Evolutionary conservation across 1,284 basidiomycete genomes (phyloP).

Genomic region (Cryptococcus neoformans): DNA sequence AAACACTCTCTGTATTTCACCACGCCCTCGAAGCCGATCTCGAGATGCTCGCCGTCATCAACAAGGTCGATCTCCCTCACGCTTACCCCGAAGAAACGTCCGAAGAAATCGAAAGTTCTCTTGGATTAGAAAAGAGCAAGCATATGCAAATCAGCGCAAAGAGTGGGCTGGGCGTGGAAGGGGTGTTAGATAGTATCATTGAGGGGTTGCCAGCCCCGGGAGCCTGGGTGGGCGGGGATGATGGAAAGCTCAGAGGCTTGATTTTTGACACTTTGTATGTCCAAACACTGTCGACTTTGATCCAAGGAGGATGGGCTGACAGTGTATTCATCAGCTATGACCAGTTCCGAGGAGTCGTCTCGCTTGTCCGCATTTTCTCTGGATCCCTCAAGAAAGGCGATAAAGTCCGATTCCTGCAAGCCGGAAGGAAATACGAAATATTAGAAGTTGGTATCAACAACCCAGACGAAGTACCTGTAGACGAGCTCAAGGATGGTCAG

Average conservation of each 20-base stretch:
- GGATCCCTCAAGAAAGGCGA: slow-evolving; percentile 69
- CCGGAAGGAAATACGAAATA: slow-evolving; percentile 88
- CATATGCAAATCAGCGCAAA: slow-evolving; percentile 87
- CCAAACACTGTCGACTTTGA: neutral
- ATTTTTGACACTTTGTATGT: slow-evolving; percentile 88
- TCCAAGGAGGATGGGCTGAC: no score
- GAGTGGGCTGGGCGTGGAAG: slow-evolving; percentile 72
- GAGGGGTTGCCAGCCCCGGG: slow-evolving; percentile 73
- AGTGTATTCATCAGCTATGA: slow-evolving; percentile 67
- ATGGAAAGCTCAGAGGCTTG: slow-evolving; percentile 72
- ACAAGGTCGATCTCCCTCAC: slow-evolving; percentile 92
- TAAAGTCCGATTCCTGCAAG: slow-evolving; percentile 80
- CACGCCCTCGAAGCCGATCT: slow-evolving; percentile 78
- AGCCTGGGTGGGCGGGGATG: slow-evolving; percentile 24
- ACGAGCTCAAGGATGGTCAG: slow-evolving; percentile 74
- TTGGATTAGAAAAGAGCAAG: slow-evolving; percentile 69
- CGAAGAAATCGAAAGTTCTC: slow-evolving; percentile 73
- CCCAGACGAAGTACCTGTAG: slow-evolving; percentile 76
- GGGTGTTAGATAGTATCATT: slow-evolving; percentile 75
- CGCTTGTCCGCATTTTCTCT: slow-evolving; percentile 71
- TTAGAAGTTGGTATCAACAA: slow-evolving; percentile 89
- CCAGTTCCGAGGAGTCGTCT: slow-evolving; percentile 93
- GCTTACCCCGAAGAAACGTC: slow-evolving; percentile 76
- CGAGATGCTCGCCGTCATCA: slow-evolving; percentile 86
- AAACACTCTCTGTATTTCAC: slow-evolving; percentile 93